phyloP scores from a whole-genome alignment of 192 early-diverging fungal species.

The Coemansia sp. region DNA sequence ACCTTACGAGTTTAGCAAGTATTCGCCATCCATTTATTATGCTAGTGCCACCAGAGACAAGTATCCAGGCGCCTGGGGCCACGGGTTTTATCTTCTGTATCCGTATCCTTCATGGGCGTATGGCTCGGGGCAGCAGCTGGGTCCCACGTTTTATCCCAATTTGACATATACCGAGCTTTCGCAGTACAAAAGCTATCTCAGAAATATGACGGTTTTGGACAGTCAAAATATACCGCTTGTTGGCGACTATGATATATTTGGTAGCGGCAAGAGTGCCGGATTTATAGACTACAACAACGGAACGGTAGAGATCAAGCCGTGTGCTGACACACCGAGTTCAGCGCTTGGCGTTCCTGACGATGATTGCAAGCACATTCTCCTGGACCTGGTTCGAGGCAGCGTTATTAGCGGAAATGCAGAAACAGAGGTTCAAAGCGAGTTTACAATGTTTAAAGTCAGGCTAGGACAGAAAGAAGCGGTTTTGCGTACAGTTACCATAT shows the following conservation, averaged over 20 bases:
- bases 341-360: slow-evolving; percentile 3
- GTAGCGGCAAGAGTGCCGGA: slow-evolving; percentile 14
- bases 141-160: slow-evolving; percentile 18
- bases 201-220: slow-evolving; percentile 45
- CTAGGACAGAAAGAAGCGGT: slow-evolving; percentile 14
- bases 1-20: slow-evolving; percentile 13
- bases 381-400: slow-evolving; percentile 23
- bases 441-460: slow-evolving; percentile 42
- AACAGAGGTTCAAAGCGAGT: slow-evolving; percentile 16
- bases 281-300: slow-evolving; percentile 50
- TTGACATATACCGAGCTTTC: slow-evolving; percentile 16
- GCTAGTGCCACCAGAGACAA: slow-evolving; percentile 17
- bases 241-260: slow-evolving; percentile 38
- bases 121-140: slow-evolving; percentile 19
- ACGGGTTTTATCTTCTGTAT: slow-evolving; percentile 45
- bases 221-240: slow-evolving; percentile 27
- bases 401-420: slow-evolving; percentile 37
- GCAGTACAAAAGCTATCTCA: slow-evolving; percentile 28
- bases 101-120: slow-evolving; percentile 53
- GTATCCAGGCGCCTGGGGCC: slow-evolving; percentile 49
- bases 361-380: slow-evolving; percentile 33
- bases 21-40: slow-evolving; percentile 39
- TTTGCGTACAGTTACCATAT: slow-evolving; percentile 40
- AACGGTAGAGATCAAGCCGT: slow-evolving; percentile 26
- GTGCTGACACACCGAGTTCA: slow-evolving; percentile 25